Conservation (phyloP, 2,329 filamentous ascomycete species). For the Epichloe typhina region DNA sequence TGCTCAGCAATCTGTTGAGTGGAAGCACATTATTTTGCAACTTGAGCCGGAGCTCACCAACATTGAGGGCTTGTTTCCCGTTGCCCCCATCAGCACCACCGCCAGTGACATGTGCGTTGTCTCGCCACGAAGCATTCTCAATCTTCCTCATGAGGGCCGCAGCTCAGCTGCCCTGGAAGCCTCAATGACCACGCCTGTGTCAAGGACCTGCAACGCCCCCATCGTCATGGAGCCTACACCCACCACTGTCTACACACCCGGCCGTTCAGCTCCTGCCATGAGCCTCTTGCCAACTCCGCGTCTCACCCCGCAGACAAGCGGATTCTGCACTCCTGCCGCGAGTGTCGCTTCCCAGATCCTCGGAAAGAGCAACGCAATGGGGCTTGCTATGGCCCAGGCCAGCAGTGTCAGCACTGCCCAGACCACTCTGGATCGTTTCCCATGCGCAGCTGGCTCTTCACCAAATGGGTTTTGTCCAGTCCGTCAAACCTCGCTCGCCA, state of each 20-base stretch:
- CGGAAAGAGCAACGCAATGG: slow-evolving; percentile 42
- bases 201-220: slow-evolving; percentile 28
- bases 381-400: slow-evolving; percentile 45
- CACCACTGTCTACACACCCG: slow-evolving; percentile 28
- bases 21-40: slow-evolving; percentile 44
- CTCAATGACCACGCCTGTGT: slow-evolving; percentile 25
- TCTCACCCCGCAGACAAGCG: slow-evolving; percentile 41
- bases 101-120: slow-evolving; percentile 23
- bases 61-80: slow-evolving; percentile 36
- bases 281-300: slow-evolving; percentile 46
- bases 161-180: slow-evolving; percentile 23
- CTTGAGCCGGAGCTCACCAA: slow-evolving; percentile 47
- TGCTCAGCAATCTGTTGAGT: slow-evolving; percentile 37
- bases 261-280: slow-evolving; percentile 37
- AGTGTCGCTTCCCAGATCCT: slow-evolving; percentile 38
- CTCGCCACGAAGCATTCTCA: slow-evolving; percentile 31
- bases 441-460: slow-evolving; percentile 33
- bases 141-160: slow-evolving; percentile 26
- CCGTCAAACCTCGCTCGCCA: slow-evolving; percentile 50
- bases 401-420: slow-evolving; percentile 32
- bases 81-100: slow-evolving; percentile 16
- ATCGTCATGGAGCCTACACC: slow-evolving; percentile 35
- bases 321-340: slow-evolving; percentile 48
- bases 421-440: slow-evolving; percentile 37
- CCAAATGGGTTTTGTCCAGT: slow-evolving; percentile 34